Percentiles rank a stretch among this genome's conserved stretches.
Conservation (phyloP, 495 filamentous ascomycete species). For the Daldinia grandis region DNA sequence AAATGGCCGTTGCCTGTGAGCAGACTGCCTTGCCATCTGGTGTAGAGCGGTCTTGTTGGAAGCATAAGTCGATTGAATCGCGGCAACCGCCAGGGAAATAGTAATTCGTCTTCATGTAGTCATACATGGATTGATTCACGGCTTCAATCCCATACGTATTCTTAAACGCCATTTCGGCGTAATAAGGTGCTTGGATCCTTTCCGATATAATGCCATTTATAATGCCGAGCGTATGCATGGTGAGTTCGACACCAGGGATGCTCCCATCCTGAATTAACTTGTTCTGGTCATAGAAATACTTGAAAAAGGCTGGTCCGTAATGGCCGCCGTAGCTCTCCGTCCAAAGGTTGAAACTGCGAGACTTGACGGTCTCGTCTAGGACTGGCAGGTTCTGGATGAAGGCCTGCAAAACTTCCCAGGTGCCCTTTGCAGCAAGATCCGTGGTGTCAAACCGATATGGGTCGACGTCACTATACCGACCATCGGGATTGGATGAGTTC, state of each 20-base stretch:
- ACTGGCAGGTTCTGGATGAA: slow-evolving; percentile 48
- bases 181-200: slow-evolving; percentile 68
- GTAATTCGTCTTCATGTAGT: slow-evolving; percentile 54
- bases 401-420: slow-evolving; percentile 57
- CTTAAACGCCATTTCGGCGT: slow-evolving; percentile 70
- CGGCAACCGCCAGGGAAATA: slow-evolving; percentile 54
- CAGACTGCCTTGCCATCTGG: slow-evolving; percentile 48
- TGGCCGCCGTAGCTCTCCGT: slow-evolving; percentile 65
- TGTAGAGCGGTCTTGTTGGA: slow-evolving; percentile 45
- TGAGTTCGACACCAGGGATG: slow-evolving; percentile 57
- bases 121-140: slow-evolving; percentile 58
- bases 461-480: slow-evolving; percentile 45
- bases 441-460: slow-evolving; percentile 52
- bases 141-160: slow-evolving; percentile 78
- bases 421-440: slow-evolving; percentile 57
- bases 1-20: slow-evolving; percentile 57
- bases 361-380: slow-evolving; percentile 49
- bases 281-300: slow-evolving; percentile 66
- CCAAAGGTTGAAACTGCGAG: slow-evolving; percentile 64
- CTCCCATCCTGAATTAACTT: slow-evolving; percentile 54
- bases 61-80: slow-evolving; percentile 55
- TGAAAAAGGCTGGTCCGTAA: slow-evolving; percentile 55
- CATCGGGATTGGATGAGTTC: slow-evolving; percentile 38
- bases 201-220: slow-evolving; percentile 79
- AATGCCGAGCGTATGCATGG: slow-evolving; percentile 63